Conservation (phyloP, 805 yeast species). For the Saturnispora bothae region DNA sequence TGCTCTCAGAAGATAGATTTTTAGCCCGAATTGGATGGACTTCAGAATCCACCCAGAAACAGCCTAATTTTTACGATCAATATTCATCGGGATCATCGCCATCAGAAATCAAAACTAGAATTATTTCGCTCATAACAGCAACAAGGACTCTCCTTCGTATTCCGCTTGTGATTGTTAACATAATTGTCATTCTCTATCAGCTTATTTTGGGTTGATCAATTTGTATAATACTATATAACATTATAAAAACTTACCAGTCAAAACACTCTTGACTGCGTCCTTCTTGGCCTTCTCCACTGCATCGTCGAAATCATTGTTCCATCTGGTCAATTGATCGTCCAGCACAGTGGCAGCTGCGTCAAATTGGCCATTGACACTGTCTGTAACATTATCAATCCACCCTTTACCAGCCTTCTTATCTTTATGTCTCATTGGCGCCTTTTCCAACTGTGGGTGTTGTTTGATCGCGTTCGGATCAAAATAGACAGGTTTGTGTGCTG, state of each 20-base stretch:
- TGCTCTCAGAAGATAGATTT: constrained; percentile 50
- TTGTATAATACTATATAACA: background rate
- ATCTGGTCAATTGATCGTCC: constrained; percentile 20
- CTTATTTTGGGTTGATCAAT: constrained; percentile 35
- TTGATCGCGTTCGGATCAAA: constrained; percentile 26
- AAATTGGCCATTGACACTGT: constrained; percentile 16
- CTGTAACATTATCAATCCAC: constrained; percentile 10
- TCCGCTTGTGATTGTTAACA: constrained; percentile 43
- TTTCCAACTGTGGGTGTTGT: constrained; percentile 20
- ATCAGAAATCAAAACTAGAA: constrained; percentile 32
- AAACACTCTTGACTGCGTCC: constrained; percentile 23
- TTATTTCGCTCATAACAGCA: constrained; percentile 47
- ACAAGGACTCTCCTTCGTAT: constrained; percentile 46
- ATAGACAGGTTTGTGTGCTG: constrained; percentile 22
- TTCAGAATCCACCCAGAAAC: constrained; percentile 26
- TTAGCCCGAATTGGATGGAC: constrained; percentile 37
- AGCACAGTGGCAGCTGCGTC: constrained; percentile 19
- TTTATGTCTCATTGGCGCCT: constrained; percentile 13
- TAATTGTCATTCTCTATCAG: constrained; percentile 42
- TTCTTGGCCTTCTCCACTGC: constrained; percentile 21
- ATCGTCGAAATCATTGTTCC: constrained; percentile 26
- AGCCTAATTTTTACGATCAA: background rate
- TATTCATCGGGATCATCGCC: background rate
- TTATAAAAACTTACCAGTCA: constrained; percentile 14
- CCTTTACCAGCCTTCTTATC: constrained; percentile 8